These are phyloP conservation scores for Gorgonomyces haynaldii DNA, from an alignment of 192 early-diverging fungal species.

Conservation along the genomic window DNA sequence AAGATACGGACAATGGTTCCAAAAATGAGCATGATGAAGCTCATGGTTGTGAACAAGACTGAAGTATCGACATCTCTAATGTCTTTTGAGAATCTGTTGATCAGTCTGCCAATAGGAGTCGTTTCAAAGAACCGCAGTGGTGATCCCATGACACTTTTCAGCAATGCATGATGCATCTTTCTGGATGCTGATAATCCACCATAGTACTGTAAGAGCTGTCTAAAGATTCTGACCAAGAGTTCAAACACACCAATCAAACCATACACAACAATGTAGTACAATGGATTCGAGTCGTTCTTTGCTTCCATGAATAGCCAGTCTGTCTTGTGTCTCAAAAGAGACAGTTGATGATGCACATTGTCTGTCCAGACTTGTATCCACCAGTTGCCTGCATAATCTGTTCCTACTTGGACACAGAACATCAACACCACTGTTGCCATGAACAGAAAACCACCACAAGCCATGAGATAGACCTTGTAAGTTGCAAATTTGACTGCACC, in stretches of 20 bases:
- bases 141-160: conserved; percentile 15
- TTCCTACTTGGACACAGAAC: conserved; percentile 8
- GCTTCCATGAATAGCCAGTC: neutral
- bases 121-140: conserved; percentile 51
- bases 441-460: conserved; percentile 37
- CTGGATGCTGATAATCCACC: conserved; percentile 14
- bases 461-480: conserved; percentile 28
- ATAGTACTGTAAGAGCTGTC: conserved; percentile 8
- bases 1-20: conserved; percentile 2
- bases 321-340: conserved; percentile 5
- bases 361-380: conserved; percentile 29
- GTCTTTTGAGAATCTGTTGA: conserved; percentile 66
- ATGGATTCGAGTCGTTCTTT: neutral
- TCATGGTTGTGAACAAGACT: conserved; percentile 3
- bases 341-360: neutral
- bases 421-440: conserved; percentile 7
- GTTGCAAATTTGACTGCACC: conserved; percentile 29
- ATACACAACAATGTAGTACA: conserved; percentile 21
- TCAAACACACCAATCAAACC: conserved; percentile 14
- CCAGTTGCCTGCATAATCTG: conserved; percentile 17
- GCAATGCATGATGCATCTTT: conserved; percentile 16
- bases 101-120: conserved; percentile 43
- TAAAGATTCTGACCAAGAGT: conserved; percentile 12
- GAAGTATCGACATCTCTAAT: conserved; percentile 36
- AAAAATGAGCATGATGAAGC: neutral